A percentile compares a stretch with the other conserved stretches of the same genome.
Evolutionary conservation across 768 basidiomycete genomes (phyloP).

Genomic region (Boletus rubropictus): DNA sequence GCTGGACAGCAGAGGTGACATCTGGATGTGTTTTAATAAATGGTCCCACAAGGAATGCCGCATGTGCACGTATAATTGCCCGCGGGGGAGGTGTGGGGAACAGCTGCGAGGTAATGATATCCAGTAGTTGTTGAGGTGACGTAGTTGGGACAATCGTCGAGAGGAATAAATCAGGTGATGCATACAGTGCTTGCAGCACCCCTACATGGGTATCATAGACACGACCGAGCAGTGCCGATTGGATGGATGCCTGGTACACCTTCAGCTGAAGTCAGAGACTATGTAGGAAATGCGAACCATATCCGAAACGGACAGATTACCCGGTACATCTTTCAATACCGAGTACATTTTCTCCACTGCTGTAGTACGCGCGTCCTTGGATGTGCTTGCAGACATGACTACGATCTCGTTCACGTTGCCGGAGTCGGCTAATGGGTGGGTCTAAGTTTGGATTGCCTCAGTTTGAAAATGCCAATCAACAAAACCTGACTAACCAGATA

Average conservation of each 20-base stretch:
- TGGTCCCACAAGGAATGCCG: conserved; percentile 48
- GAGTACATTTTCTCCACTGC: conserved; percentile 58
- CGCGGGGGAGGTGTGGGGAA: conserved; percentile 43
- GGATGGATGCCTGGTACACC: conserved; percentile 44
- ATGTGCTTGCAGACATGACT: conserved; percentile 56
- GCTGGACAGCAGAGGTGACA: conserved; percentile 35
- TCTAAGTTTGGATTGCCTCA: conserved; percentile 13
- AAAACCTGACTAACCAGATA: conserved; percentile 40
- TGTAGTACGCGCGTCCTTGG: conserved; percentile 49
- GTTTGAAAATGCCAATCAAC: neutral
- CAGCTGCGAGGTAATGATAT: conserved; percentile 23
- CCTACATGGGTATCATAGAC: conserved; percentile 55
- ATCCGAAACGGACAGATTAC: conserved; percentile 33
- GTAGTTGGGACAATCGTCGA: conserved; percentile 25
- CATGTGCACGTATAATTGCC: conserved; percentile 47
- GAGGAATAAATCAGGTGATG: conserved; percentile 40
- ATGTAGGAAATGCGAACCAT: conserved; percentile 15
- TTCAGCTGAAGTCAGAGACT: conserved; percentile 2
- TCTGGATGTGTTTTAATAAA: conserved; percentile 34
- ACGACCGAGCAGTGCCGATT: conserved; percentile 61
- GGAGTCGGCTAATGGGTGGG: conserved; percentile 17
- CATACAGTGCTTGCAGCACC: conserved; percentile 69
- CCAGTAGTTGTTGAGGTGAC: conserved; percentile 22
- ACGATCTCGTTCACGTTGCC: conserved; percentile 39
- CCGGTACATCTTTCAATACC: conserved; percentile 22